phyloP scores from a whole-genome alignment of 2,329 filamentous ascomycete species.

The Pyrenophora graminea region DNA sequence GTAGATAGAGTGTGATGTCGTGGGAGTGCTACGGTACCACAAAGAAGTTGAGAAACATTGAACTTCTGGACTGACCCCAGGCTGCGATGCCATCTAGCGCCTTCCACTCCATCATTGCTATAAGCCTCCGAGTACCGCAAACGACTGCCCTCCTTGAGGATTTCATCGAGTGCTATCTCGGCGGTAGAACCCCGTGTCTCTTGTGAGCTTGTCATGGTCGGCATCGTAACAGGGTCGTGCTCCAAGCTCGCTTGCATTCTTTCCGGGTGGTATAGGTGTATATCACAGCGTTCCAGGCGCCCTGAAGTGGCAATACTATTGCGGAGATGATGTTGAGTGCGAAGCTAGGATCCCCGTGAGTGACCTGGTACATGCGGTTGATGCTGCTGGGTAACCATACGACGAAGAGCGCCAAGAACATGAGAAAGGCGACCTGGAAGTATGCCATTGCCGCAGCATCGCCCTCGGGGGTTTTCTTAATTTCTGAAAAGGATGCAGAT shows the following conservation, averaged over 20 bases:
- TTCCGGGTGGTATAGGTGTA: conserved; percentile 57
- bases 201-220: conserved; percentile 11
- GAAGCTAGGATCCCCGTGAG: conserved; percentile 57
- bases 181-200: conserved; percentile 8
- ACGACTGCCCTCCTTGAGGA: conserved; percentile 9
- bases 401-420: conserved; percentile 71
- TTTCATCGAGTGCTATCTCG: conserved; percentile 13
- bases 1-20: background rate
- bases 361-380: conserved; percentile 74
- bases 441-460: conserved; percentile 68
- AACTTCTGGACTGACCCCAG: background rate
- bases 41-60: conserved; percentile 7
- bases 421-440: conserved; percentile 70
- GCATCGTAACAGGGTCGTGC: conserved; percentile 3
- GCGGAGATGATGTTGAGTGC: conserved; percentile 71
- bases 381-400: conserved; percentile 71
- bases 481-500: background rate
- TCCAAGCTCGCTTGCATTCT: conserved; percentile 31
- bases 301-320: conserved; percentile 78
- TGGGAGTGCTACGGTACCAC: conserved; percentile 3
- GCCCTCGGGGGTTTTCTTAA: conserved; percentile 8
- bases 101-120: background rate
- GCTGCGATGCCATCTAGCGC: background rate
- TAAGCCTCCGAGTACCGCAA: conserved; percentile 3
- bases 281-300: conserved; percentile 82